Percentiles rank a stretch among this genome's conserved stretches.
Evolutionary conservation across 2,329 filamentous ascomycete species (phyloP).

Genomic region (Passalora sequoiae): DNA sequence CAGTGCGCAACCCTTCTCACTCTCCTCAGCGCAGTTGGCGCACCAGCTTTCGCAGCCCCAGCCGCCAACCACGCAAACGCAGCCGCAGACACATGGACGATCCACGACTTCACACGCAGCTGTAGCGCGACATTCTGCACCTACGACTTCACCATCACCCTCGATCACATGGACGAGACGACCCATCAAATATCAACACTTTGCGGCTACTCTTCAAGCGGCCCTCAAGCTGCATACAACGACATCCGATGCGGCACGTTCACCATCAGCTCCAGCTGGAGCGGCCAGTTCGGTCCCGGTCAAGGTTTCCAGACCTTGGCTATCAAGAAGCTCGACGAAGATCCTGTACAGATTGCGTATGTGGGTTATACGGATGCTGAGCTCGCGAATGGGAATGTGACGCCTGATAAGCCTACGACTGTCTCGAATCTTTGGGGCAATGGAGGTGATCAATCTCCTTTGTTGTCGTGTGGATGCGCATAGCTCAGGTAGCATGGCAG

Average conservation of each 20-base stretch:
- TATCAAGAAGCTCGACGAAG: conserved; percentile 3
- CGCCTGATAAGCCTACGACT: conserved; percentile 23
- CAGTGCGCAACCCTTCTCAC: too few relatives aligned
- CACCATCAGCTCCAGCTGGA: conserved; percentile 4
- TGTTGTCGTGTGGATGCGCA: too few relatives aligned
- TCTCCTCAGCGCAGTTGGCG: too few relatives aligned
- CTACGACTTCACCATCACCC: conserved; percentile 8
- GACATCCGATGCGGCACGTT: conserved; percentile 5
- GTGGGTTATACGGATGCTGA: conserved; percentile 21
- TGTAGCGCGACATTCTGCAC: conserved; percentile 14
- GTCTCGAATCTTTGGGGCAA: too few relatives aligned
- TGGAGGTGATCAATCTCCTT: too few relatives aligned
- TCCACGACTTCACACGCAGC: conserved; percentile 20
- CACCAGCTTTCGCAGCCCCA: too few relatives aligned
- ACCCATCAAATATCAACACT: conserved; percentile 1
- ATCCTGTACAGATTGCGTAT: conserved; percentile 18
- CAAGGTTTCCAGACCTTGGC: conserved; percentile 9
- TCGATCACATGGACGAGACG: too few relatives aligned
- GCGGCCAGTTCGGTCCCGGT: conserved; percentile 8
- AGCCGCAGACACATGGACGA: too few relatives aligned
- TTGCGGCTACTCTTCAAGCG: conserved; percentile 6
- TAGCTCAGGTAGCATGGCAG: too few relatives aligned
- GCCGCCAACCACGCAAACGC: too few relatives aligned
- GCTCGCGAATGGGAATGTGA: conserved; percentile 15
- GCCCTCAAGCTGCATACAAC: not conserved